Evolutionary conservation across 139 green algal genomes (phyloP).

Genomic region (Asterochloris erici): DNA sequence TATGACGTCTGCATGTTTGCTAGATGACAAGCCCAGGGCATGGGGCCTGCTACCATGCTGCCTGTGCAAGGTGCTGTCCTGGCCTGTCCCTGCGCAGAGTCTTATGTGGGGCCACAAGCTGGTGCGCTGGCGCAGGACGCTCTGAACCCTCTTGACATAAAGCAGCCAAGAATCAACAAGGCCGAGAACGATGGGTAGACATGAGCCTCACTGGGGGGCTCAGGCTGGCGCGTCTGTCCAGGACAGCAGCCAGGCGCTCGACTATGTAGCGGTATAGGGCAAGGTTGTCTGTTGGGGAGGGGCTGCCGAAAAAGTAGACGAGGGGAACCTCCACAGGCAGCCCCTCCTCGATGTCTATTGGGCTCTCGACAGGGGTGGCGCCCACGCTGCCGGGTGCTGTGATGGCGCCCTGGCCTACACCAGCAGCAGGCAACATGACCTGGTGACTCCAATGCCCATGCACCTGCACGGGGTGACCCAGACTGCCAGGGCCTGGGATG

Average conservation of each 20-base stretch:
- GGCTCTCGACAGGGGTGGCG: constrained; percentile 75
- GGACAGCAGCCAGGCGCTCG: constrained; percentile 65
- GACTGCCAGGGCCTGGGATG: no score
- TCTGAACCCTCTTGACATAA: no score
- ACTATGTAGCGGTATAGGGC: constrained; percentile 76
- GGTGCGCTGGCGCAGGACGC: no score
- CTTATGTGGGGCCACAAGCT: no score
- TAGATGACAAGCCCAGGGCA: no score
- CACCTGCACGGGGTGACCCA: no score
- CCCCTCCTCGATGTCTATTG: constrained; percentile 74
- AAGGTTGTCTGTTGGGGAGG: constrained; percentile 65
- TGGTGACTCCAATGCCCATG: no score
- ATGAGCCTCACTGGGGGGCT: not conserved
- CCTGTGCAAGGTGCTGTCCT: no score
- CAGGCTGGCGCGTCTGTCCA: constrained; percentile 48
- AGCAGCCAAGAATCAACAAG: not conserved
- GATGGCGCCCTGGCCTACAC: constrained; percentile 76
- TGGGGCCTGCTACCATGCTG: no score
- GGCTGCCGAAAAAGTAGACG: constrained; percentile 85
- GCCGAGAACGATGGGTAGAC: not conserved
- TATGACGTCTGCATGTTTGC: no score
- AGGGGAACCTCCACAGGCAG: constrained; percentile 66
- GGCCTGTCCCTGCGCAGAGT: no score
- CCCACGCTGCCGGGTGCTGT: constrained; percentile 78
- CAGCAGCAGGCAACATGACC: not conserved